Base-by-base conservation (phyloP, 2,329 filamentous ascomycete genomes). In the Alternaria conjuncta region DNA sequence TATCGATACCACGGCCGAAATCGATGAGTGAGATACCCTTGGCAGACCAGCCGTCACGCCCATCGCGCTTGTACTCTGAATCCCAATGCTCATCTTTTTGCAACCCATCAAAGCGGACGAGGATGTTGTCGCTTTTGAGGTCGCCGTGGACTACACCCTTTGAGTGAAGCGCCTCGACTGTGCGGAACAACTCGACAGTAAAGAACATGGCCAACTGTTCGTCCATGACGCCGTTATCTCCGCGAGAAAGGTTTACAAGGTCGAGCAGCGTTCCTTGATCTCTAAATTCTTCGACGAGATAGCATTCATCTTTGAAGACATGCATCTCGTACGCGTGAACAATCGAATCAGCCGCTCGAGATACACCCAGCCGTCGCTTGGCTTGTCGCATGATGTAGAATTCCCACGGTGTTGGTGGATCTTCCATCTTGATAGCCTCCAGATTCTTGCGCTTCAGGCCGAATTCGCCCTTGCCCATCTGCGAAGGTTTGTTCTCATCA, bases 131-230 rank as follows among this genome's bases (percentile, higher is more conserved):
- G 1, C 92, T 89, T 82, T 99, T 99, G 70, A 99, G 86, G 75
- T 99, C 96, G 43, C 96, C 96, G 77, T 99, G 96, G 49, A 98
- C 84, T 61, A 99, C 85, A 3, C 89, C 87, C 70, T 91, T 91
- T 4, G 88, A 78, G 80, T 99, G 96, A 21, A 99, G 85, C 0
- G 91, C 90, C 82, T 98, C 96, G 4, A 97, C 87, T 0, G 93
- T 97, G 54, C 96, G 92, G 71, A 99, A 86, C 7, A 99, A 86
- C 80, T 99, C 96, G 64, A 98, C 86, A 8, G 92, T 87, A 82
- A 98, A 97, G 84, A 97, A 98, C 93, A 98, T 97, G 71, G 92
- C 93, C 3, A 98, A 84, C 51, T 87, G 86, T 80, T 99, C 96
- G 71, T 99, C 96, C 87, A 99, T 93, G 15, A 91, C 90, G 3